A percentile compares a stretch with the other conserved stretches of the same genome.
phyloP scores from a whole-genome alignment of 192 early-diverging fungal genomes.

The Funneliformis mosseae region DNA sequence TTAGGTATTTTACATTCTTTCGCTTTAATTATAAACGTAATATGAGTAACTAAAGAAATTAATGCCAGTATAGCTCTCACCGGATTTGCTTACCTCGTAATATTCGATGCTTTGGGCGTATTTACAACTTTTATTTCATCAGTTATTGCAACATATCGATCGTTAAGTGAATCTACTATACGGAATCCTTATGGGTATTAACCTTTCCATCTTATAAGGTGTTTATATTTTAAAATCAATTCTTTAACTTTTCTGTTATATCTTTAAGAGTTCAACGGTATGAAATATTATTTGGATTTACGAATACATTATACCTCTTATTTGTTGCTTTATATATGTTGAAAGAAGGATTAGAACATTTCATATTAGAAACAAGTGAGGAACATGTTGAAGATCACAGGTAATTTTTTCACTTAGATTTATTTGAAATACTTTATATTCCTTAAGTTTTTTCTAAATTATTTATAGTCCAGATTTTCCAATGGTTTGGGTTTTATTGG shows the following conservation, averaged over 20 bases:
- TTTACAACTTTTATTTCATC: slow-evolving; percentile 56
- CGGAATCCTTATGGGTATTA: slow-evolving; percentile 59
- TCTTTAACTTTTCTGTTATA: neutral
- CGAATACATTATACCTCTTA: slow-evolving; percentile 53
- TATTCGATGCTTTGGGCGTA: slow-evolving; percentile 64
- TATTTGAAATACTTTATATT: too few species aligned
- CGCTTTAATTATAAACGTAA: neutral
- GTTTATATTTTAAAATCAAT: neutral
- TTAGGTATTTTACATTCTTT: slow-evolving; percentile 42
- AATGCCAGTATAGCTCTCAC: slow-evolving; percentile 43
- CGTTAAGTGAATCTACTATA: slow-evolving; percentile 48
- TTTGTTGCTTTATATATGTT: slow-evolving; percentile 61
- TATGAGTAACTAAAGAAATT: neutral
- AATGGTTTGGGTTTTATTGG: slow-evolving; percentile 43
- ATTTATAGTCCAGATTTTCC: slow-evolving; percentile 40
- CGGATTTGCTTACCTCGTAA: slow-evolving; percentile 52
- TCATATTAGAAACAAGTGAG: slow-evolving; percentile 50
- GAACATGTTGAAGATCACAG: slow-evolving; percentile 47
- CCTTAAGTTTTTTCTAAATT: slow-evolving; percentile 2
- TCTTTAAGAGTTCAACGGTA: slow-evolving; percentile 50
- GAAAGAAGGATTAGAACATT: slow-evolving; percentile 62
- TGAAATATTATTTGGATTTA: slow-evolving; percentile 57
- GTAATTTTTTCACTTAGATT: slow-evolving; percentile 40
- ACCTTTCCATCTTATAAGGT: neutral
- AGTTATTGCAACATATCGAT: slow-evolving; percentile 45